Evolutionary conservation across 2,329 filamentous ascomycete genomes (phyloP), one percentile per base, ranked within the genome.

Genomic region (Sarocladium kiliense): DNA sequence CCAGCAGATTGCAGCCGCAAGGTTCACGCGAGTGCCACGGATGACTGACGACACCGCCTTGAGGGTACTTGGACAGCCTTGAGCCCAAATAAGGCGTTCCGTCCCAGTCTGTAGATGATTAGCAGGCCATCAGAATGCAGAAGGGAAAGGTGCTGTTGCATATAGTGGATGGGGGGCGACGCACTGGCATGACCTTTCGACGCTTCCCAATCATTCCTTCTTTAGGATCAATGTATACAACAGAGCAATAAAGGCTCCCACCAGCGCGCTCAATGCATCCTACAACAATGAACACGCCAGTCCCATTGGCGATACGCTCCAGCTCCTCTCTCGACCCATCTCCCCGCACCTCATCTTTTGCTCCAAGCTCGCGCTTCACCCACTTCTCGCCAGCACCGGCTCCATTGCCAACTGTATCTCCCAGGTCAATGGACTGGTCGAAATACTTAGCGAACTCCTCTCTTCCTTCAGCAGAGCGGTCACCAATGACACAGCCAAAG

Each of bases 1-100:
- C 92, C 92, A 97, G 76, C 92, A 96, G 61, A 97, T 95, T 3
- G 91, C 93, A 2, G 88, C 85, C 0, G 87, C 92, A 57, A 97
- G 80, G 56, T 89, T 93, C 58, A 97, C 73, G 59, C 84, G 85
- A 2, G 91, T 82, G 51, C 90, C 91, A 58, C 87, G 86, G 67
- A 97, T 91, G 23, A 77, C 82, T 1, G 91, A 91, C 25, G 84
- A 87, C 1, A 96, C 84, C 3, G 91, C 92, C 59, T 84, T 83
- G 26, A 97, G 79, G 3, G 90, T 94, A 0, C 82, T 82, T 0
- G 92, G 84, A 2, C 85, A 87, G 39, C 91, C 92, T 67, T 96
- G 89, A 0, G 89, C 91, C 92, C 92, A 97, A 57, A 96, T 82
- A 53, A 96, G 75, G 37, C 92, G 82, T 66, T 97, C 92, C 0